Evolutionary conservation across 2,329 filamentous ascomycete species (phyloP), one percentile per base, ranked within the genome.

Genomic region (Scedosporium boydii): DNA sequence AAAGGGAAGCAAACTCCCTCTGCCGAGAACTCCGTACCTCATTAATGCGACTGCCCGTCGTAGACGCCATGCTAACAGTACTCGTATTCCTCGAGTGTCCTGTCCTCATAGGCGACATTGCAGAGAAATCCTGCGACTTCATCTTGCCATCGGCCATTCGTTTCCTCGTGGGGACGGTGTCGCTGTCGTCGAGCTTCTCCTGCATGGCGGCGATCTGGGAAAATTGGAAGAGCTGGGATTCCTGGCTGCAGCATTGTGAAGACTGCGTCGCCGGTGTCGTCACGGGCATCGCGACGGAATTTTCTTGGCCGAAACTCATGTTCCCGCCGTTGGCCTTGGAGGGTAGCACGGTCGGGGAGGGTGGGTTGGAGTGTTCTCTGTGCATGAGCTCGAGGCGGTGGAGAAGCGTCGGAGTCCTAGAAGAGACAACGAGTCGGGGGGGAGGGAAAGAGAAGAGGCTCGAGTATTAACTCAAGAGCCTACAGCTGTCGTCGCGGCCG

Each of bases 111-210:
- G 75, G 77, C 62, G 78, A 82, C 44, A 69, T 73, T 62, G 71
- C 77, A 27, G 21, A 48, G 18, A 27, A 34, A 59, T 56, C 59
- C n/a, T 27, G 55, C 4, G 78, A 72, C 72, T 90, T 92, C 55
- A 90, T 77, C 42, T 82, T 76, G 18, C 88, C 90, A 69, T 87
- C 86, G 46, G 88, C 88, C 65, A 84, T 91, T 68, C 89, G 81
- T 75, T 93, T 93, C 64, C 84, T 82, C 44, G 78, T 78, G 29
- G 71, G 68, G 16, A 53, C 38, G 59, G 60, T 34, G 71, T 76
- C 63, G 71, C 68, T 66, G 58, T 76, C 73, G n/a, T 68, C 69
- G 69, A 80, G 75, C 68, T 77, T 77, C 66, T 78, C 74, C 69
- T 79, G 76, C 38, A 73, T 73, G 58, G 80, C 79, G 38, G 80